These are phyloP conservation scores for Geotrichum fermentans DNA, from an alignment of 1,139 yeast species.

Conservation along the genomic window DNA sequence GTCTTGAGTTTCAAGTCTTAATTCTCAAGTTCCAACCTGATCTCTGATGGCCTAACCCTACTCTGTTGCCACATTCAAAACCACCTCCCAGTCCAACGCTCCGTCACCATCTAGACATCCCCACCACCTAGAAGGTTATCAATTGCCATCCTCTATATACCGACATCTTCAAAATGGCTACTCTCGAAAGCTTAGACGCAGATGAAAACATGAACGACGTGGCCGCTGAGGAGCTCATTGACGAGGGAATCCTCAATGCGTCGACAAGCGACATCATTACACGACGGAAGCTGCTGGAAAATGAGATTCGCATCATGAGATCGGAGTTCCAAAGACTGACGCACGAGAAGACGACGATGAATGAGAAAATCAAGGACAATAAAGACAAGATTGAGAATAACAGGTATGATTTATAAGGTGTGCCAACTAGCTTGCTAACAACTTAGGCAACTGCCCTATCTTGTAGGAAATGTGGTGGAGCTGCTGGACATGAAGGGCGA, in stretches of 20 bases:
- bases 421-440: background rate
- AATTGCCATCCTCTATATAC: too few relatives aligned
- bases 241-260: slow-evolving; percentile 72
- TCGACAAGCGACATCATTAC: slow-evolving; percentile 81
- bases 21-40: too few relatives aligned
- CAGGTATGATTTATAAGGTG: slow-evolving; percentile 41
- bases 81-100: slow-evolving; percentile 17
- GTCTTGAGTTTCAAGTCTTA: too few relatives aligned
- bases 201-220: slow-evolving; percentile 32
- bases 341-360: slow-evolving; percentile 90
- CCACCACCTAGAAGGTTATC: slow-evolving; percentile 16
- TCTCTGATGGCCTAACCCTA: slow-evolving; percentile 8
- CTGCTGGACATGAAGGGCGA: slow-evolving; percentile 86
- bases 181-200: slow-evolving; percentile 33
- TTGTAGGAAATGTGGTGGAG: slow-evolving; percentile 97
- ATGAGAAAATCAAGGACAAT: slow-evolving; percentile 91
- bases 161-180: slow-evolving; percentile 19
- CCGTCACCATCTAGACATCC: too few relatives aligned
- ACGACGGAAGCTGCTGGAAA: slow-evolving; percentile 82
- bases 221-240: slow-evolving; percentile 49
- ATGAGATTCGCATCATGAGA: slow-evolving; percentile 92
- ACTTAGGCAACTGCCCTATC: slow-evolving; percentile 70
- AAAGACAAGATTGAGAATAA: slow-evolving; percentile 94
- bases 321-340: slow-evolving; percentile 86
- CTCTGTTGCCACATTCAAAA: slow-evolving; percentile 18